Conservation (phyloP, 768 basidiomycete species). For the Lyophyllum decastes region DNA sequence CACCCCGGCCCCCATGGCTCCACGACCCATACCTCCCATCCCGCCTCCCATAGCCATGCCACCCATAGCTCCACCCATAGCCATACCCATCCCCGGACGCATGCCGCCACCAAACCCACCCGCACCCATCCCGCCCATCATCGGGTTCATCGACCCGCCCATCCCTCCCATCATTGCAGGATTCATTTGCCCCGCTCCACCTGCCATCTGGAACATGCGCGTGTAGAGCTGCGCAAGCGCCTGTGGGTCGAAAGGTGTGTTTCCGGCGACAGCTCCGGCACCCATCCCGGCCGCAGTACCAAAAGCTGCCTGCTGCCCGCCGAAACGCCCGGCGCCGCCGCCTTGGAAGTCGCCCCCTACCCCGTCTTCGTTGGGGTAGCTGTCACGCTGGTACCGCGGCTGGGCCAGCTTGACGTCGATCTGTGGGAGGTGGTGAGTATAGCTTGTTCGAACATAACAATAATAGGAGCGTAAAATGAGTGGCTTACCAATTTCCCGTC, state of each 20-base stretch:
- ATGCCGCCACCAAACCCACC: slow-evolving; percentile 36
- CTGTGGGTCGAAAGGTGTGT: slow-evolving; percentile 85
- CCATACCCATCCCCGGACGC: slow-evolving; percentile 44
- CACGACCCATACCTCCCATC: slow-evolving; percentile 37
- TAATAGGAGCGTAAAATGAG: no score
- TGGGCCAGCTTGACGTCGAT: slow-evolving; percentile 98
- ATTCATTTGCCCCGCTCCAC: slow-evolving; percentile 50
- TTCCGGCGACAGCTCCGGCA: slow-evolving; percentile 37
- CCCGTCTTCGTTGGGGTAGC: slow-evolving; percentile 51
- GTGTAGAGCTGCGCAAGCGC: slow-evolving; percentile 93
- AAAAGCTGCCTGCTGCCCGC: slow-evolving; percentile 42
- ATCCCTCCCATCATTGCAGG: slow-evolving; percentile 60
- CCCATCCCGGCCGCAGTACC: slow-evolving; percentile 25
- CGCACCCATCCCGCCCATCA: slow-evolving; percentile 35
- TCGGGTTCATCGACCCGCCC: slow-evolving; percentile 36
- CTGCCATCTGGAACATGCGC: slow-evolving; percentile 90
- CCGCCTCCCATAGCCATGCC: slow-evolving; percentile 40
- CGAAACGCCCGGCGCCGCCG: slow-evolving; percentile 23
- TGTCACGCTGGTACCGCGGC: slow-evolving; percentile 80
- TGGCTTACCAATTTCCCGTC: slow-evolving; percentile 85
- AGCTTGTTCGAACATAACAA: neutral
- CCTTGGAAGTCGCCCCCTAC: slow-evolving; percentile 25
- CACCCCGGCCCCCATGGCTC: slow-evolving; percentile 37
- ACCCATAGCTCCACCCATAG: slow-evolving; percentile 34
- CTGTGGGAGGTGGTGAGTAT: slow-evolving; percentile 36